These are phyloP conservation scores for Aspergillus aculeatinus DNA, from an alignment of 2,329 filamentous ascomycete species.

Conservation along the genomic window DNA sequence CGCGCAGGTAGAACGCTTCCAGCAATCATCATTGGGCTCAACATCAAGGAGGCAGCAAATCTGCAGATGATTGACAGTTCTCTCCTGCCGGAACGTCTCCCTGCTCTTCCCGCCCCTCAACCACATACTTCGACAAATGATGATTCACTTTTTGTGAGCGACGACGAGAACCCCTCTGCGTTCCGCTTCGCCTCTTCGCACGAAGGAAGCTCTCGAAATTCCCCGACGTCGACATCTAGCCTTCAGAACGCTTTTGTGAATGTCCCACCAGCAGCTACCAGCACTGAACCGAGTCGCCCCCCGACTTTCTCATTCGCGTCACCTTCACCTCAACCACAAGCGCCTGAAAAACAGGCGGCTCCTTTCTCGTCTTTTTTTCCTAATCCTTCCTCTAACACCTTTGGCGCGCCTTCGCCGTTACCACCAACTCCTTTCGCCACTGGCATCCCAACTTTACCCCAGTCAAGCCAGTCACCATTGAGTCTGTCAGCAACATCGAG, in stretches of 20 bases:
- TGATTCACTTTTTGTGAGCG: conserved; percentile 40
- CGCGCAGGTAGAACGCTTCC: conserved; percentile 55
- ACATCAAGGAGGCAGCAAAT: conserved; percentile 51
- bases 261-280: conserved; percentile 16
- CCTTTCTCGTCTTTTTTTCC: conserved; percentile 15
- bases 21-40: conserved; percentile 58
- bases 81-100: conserved; percentile 31
- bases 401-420: neutral
- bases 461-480: neutral
- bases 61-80: conserved; percentile 51
- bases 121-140: conserved; percentile 32
- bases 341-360: conserved; percentile 13
- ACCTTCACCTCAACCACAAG: conserved; percentile 9
- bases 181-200: conserved; percentile 21
- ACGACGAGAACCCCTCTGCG: conserved; percentile 34
- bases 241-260: conserved; percentile 22
- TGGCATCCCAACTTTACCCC: conserved; percentile 13
- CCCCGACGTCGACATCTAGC: conserved; percentile 16
- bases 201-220: conserved; percentile 11
- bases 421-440: conserved; percentile 2
- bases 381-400: neutral
- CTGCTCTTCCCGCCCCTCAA: conserved; percentile 23
- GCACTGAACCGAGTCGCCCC: neutral
- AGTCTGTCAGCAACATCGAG: neutral
- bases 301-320: conserved; percentile 6